Conservation (phyloP, 495 filamentous ascomycete genomes). For the Xylaria palmicola region DNA sequence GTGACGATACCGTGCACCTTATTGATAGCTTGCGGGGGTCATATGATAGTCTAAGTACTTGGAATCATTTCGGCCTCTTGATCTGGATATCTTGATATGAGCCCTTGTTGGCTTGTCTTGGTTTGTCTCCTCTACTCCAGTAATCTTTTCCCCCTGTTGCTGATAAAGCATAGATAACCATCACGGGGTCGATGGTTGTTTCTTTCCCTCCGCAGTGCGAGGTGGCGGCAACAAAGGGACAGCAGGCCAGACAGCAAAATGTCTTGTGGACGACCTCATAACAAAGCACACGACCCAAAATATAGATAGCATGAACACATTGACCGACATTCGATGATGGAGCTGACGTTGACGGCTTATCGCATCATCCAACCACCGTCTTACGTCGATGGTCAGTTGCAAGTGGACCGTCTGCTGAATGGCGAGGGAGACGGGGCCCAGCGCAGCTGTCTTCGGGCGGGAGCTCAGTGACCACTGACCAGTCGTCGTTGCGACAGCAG, state of each 20-base stretch:
- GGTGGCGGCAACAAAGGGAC: background rate
- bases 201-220: background rate
- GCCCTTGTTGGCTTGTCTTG: background rate
- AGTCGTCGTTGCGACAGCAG: no score
- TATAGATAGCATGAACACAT: background rate
- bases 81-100: background rate
- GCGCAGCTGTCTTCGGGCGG: no score
- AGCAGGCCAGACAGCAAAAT: background rate
- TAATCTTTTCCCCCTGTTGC: no score
- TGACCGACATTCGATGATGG: conserved; percentile 6
- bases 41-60: background rate
- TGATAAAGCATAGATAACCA: no score
- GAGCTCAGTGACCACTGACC: no score
- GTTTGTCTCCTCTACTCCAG: background rate
- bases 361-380: conserved; percentile 9
- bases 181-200: background rate
- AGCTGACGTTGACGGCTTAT: conserved; percentile 5
- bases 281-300: background rate
- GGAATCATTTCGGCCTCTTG: background rate
- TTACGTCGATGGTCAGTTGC: conserved; percentile 7
- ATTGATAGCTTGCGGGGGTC: background rate
- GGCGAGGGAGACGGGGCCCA: background rate
- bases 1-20: no score
- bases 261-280: background rate
- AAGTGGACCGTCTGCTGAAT: background rate